Evolutionary conservation across 2,329 filamentous ascomycete species (phyloP).

Genomic region (Ophiostoma populinum): DNA sequence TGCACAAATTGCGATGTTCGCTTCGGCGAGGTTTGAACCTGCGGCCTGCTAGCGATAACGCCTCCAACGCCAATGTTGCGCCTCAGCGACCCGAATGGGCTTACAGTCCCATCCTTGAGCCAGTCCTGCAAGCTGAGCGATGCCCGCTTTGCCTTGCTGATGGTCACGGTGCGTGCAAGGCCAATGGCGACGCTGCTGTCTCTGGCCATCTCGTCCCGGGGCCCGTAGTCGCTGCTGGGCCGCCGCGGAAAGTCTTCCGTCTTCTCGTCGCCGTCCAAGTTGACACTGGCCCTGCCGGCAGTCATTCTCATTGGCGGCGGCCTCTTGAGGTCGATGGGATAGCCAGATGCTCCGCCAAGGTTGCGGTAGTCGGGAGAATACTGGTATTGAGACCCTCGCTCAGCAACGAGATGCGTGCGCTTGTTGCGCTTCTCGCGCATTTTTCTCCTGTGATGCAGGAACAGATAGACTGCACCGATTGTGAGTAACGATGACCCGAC

Average conservation of each 20-base stretch:
- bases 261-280: background rate
- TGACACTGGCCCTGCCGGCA: background rate
- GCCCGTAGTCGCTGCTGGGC: background rate
- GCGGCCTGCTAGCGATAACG: constrained; percentile 10
- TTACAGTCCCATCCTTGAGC: constrained; percentile 18
- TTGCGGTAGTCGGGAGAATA: constrained; percentile 2
- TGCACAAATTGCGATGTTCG: too few relatives aligned
- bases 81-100: constrained; percentile 18
- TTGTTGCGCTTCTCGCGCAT: constrained; percentile 12
- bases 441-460: constrained; percentile 16
- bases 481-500: constrained; percentile 25
- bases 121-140: constrained; percentile 17
- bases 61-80: constrained; percentile 10
- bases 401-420: constrained; percentile 7
- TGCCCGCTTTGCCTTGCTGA: constrained; percentile 4
- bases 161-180: background rate
- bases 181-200: background rate
- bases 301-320: constrained; percentile 4
- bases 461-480: constrained; percentile 20
- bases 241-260: too few relatives aligned
- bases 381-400: too few relatives aligned
- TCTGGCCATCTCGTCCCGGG: background rate
- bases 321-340: constrained; percentile 15
- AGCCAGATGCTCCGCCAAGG: constrained; percentile 11
- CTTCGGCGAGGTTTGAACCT: too few relatives aligned